phyloP scores from a whole-genome alignment of 1,139 yeast species.

The Yamadazyma atmosphaerica region DNA sequence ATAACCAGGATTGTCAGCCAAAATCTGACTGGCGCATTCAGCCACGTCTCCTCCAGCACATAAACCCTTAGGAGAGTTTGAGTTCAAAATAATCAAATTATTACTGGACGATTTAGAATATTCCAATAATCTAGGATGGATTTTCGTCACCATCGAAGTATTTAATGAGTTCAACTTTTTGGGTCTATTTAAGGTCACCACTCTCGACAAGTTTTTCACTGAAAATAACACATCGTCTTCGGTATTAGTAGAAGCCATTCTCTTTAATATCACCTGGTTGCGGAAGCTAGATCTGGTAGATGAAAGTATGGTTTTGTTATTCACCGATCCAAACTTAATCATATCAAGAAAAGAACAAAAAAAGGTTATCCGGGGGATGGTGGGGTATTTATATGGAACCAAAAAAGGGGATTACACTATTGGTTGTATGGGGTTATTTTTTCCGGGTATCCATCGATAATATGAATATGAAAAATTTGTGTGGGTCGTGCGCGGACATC shows the following conservation, averaged over 20 bases:
- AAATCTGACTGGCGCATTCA: constrained; percentile 58
- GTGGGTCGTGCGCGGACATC: background rate
- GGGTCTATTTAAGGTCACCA: constrained; percentile 77
- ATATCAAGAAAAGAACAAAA: background rate
- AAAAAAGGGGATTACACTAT: too few relatives aligned
- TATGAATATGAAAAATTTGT: constrained; percentile 2
- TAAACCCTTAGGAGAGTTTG: constrained; percentile 63
- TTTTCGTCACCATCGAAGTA: constrained; percentile 72
- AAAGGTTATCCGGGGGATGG: background rate
- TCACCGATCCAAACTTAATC: background rate
- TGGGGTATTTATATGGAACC: constrained; percentile 2
- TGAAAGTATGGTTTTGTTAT: too few relatives aligned
- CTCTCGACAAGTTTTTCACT: constrained; percentile 66
- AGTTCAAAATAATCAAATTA: constrained; percentile 66
- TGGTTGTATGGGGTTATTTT: too few relatives aligned
- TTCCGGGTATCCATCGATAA: background rate
- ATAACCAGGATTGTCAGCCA: constrained; percentile 47
- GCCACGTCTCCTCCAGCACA: constrained; percentile 97
- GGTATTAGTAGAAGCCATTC: background rate
- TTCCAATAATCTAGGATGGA: constrained; percentile 74
- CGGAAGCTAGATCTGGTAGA: background rate
- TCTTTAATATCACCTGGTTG: background rate
- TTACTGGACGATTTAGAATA: constrained; percentile 69
- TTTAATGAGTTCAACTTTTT: constrained; percentile 83
- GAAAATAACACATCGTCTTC: constrained; percentile 58